Conservation (phyloP, 1,284 basidiomycete species). For the Rhodofomes roseus region DNA sequence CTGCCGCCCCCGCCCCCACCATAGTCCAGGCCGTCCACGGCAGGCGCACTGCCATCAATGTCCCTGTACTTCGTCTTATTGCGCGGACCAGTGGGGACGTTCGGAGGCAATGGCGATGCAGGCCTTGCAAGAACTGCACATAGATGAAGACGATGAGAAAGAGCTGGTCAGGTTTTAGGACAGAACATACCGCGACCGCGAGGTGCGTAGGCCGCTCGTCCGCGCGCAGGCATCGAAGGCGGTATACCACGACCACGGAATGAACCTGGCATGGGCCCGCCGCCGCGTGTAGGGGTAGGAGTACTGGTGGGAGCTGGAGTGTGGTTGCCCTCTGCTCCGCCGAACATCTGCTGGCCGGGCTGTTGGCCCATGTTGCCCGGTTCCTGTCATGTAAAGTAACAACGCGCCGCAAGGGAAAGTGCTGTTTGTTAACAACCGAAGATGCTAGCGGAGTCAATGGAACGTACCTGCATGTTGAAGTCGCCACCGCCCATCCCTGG, state of each 20-base stretch:
- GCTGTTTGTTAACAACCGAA: neutral
- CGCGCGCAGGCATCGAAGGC: slow-evolving; percentile 25
- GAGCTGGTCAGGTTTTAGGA: slow-evolving; percentile 19
- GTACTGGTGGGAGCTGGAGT: slow-evolving; percentile 29
- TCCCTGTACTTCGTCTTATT: slow-evolving; percentile 88
- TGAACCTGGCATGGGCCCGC: slow-evolving; percentile 39
- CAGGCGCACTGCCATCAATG: slow-evolving; percentile 72
- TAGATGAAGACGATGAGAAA: slow-evolving; percentile 20
- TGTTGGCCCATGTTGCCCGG: slow-evolving; percentile 42
- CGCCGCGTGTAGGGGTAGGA: slow-evolving; percentile 35
- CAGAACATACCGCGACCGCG: slow-evolving; percentile 37
- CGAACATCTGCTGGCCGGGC: slow-evolving; percentile 55
- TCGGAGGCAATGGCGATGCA: slow-evolving; percentile 75
- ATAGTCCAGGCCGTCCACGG: slow-evolving; percentile 82
- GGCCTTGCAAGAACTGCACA: slow-evolving; percentile 52
- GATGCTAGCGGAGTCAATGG: slow-evolving; percentile 1
- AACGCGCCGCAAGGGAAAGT: neutral
- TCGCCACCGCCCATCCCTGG: slow-evolving; percentile 32
- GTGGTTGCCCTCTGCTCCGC: slow-evolving; percentile 42
- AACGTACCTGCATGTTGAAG: slow-evolving; percentile 48
- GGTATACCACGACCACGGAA: slow-evolving; percentile 56
- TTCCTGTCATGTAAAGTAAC: slow-evolving; percentile 21
- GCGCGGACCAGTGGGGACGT: slow-evolving; percentile 79
- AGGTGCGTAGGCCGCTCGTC: slow-evolving; percentile 27
- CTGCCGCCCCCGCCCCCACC: slow-evolving; percentile 50